Evolutionary conservation across 2,329 filamentous ascomycete species (phyloP), one percentile per base, ranked within the genome.

Genomic region (Fusarium vanettenii): DNA sequence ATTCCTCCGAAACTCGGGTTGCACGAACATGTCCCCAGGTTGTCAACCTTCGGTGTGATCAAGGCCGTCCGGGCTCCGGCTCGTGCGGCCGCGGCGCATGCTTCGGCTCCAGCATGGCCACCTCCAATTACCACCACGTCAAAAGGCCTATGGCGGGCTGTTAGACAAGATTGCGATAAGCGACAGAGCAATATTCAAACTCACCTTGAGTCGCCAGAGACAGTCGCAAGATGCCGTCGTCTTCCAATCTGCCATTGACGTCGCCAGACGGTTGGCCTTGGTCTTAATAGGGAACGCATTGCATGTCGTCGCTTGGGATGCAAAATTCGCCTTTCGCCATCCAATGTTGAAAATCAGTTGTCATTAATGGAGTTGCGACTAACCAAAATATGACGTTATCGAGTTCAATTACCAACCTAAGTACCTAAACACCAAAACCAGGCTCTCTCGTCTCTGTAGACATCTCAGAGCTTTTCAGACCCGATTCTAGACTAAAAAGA

Each of bases 1-100:
- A 99, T 98, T n/a, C 97, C 97, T 43, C 97, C 97, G 80, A 99
- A 97, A 74, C 95, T 97, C 2, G 96, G 96, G 82, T 98, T 98
- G 85, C 96, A 98, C 39, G 95, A 98, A 85, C 96, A 98, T 33
- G 97, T 94, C 65, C 96, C 96, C 22, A 98, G 91, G 78, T 98
- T 98, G 69, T 95, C 92, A 67, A 94, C 84, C 70, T 93, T 95
- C 3, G 96, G 97, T 2, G 97, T 99, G 59, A 99, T 88, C 75
- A 99, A 89, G 2, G 93, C 96, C 48, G 97, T 98, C 78, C 92
- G 92, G 60, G 96, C 97, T 62, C 97, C 97, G 18, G 94, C 90
- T 79, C 97, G 91, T 52, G 97, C 97, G 16, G 97, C 94, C 3
- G 96, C 97, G 13, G 97, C 93, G 75, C 94, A 96, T 69, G 97